Percentiles rank a stretch among this genome's conserved stretches.
These are phyloP conservation scores for Pyrus bretschneideri DNA, from an alignment of 306 rosid genomes.

Conservation along the genomic window DNA sequence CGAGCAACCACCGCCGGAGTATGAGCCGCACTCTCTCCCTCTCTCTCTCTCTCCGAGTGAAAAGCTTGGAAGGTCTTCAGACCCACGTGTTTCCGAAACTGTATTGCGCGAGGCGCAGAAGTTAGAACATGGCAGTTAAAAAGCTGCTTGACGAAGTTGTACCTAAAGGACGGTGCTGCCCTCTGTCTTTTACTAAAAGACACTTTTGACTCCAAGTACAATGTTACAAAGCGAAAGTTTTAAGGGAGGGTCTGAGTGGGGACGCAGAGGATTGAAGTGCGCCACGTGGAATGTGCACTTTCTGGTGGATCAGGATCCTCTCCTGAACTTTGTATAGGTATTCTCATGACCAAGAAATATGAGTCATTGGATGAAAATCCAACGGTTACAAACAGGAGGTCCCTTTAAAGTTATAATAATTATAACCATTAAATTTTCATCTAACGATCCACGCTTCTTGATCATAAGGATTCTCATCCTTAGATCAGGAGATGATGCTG, in stretches of 20 bases:
- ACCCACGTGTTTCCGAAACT: constrained; percentile 20
- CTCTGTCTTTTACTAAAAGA: background rate
- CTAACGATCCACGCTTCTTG: too few relatives aligned
- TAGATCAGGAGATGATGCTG: too few relatives aligned
- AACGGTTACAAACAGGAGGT: too few relatives aligned
- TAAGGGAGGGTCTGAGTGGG: background rate
- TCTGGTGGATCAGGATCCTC: background rate
- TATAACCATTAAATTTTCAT: too few relatives aligned
- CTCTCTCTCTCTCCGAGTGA: constrained; percentile 6
- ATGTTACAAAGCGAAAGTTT: too few relatives aligned
- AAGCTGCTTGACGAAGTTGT: background rate
- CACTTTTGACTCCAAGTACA: background rate
- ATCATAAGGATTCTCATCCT: too few relatives aligned
- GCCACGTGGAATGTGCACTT: background rate
- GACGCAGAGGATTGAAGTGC: background rate
- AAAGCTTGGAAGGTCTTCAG: background rate
- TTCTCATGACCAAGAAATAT: too few relatives aligned
- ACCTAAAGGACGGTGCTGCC: background rate
- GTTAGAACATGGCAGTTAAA: background rate
- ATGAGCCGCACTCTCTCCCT: background rate
- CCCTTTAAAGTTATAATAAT: too few relatives aligned
- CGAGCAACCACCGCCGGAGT: constrained; percentile 5
- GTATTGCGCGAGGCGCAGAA: background rate
- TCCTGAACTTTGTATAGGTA: too few relatives aligned
- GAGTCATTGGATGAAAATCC: too few relatives aligned